phyloP scores from a whole-genome alignment of 352 stramenopile species.

The Pythium biforme region DNA sequence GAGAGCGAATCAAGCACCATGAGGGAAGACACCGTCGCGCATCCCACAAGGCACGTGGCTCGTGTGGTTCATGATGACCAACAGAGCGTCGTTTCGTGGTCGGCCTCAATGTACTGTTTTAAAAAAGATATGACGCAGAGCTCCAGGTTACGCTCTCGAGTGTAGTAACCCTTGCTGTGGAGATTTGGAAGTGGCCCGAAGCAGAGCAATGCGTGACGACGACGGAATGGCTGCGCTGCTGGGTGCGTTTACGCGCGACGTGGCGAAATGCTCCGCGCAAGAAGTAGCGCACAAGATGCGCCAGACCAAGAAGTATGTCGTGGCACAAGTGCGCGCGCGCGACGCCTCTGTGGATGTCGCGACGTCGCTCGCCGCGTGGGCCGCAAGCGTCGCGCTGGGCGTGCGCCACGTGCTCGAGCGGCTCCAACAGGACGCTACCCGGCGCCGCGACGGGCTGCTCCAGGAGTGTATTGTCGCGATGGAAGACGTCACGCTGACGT shows the following conservation, averaged over 20 bases:
- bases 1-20: no score
- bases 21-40: no score
- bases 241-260: constrained; percentile 14
- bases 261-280: background rate
- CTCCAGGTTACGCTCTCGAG: no score
- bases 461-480: constrained; percentile 5
- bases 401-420: constrained; percentile 3
- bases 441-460: background rate
- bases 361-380: constrained; percentile 3
- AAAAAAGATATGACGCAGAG: no score
- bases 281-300: constrained; percentile 9
- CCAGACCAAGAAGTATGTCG: constrained; percentile 8
- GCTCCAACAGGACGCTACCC: background rate
- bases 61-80: no score
- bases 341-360: background rate
- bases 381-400: background rate
- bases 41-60: no score
- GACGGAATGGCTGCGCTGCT: background rate
- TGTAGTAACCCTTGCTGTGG: no score
- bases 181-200: no score
- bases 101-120: no score
- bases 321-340: background rate
- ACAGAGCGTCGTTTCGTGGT: no score
- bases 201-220: no score
- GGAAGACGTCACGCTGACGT: constrained; percentile 15